These are phyloP conservation scores for Ciborinia camelliae DNA, from an alignment of 2,329 filamentous ascomycete genomes.

Conservation along the genomic window DNA sequence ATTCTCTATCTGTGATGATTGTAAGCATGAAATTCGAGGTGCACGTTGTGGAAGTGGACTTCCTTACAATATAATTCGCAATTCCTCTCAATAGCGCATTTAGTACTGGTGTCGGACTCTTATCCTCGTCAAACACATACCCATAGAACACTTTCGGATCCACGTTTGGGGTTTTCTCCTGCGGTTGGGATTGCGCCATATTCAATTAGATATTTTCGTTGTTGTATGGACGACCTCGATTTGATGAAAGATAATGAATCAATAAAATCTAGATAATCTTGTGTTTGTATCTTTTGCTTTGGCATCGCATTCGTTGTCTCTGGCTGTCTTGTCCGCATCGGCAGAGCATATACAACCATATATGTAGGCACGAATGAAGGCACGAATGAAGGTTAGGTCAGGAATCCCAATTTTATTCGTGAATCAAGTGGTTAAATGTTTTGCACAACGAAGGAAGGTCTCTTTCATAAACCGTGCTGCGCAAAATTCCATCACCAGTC, in stretches of 20 bases:
- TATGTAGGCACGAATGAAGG: background rate
- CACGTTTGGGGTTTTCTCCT: conserved; percentile 26
- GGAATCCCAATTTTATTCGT: background rate
- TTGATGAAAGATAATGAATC: background rate
- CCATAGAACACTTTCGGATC: conserved; percentile 48
- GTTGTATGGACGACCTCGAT: background rate
- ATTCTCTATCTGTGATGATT: conserved; percentile 48
- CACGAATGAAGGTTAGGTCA: background rate
- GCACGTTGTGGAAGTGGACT: background rate
- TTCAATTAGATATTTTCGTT: conserved; percentile 20
- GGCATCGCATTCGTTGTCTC: conserved; percentile 8
- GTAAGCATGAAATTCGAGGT: conserved; percentile 2
- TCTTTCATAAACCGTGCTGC: conserved; percentile 2
- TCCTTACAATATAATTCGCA: conserved; percentile 65
- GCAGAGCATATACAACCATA: background rate
- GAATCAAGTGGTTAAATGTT: background rate
- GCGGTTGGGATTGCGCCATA: conserved; percentile 18
- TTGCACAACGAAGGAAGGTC: conserved; percentile 3
- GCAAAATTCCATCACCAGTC: conserved; percentile 19
- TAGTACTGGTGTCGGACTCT: conserved; percentile 63
- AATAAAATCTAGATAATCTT: background rate
- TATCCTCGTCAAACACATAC: conserved; percentile 65
- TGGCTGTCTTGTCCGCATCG: conserved; percentile 14
- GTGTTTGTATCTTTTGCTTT: background rate
- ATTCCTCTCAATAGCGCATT: conserved; percentile 67